phyloP scores from a whole-genome alignment of 345 rosid species.

The Populus pruinosa region DNA sequence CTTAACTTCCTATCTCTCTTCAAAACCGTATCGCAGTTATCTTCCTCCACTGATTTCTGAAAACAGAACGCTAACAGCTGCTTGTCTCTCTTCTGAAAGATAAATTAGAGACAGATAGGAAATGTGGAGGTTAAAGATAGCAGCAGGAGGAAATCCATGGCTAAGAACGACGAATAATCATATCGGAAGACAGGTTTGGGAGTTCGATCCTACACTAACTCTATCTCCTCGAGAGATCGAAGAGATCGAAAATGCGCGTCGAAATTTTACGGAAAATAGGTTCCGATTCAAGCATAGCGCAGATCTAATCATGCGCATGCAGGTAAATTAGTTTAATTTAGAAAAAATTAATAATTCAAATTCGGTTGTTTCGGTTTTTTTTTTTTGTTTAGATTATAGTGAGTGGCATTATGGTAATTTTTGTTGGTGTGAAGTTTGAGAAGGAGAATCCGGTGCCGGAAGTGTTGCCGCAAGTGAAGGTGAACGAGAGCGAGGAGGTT shows the following conservation, averaged over 20 bases:
- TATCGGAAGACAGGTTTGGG: constrained; percentile 84
- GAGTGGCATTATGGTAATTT: background rate
- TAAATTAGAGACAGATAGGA: background rate
- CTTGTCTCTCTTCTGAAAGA: background rate
- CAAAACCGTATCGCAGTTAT: background rate
- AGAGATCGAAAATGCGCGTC: constrained; percentile 60
- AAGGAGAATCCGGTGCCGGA: constrained; percentile 45
- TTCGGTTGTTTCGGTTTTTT: no score
- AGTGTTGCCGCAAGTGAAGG: constrained; percentile 50
- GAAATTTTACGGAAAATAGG: constrained; percentile 47
- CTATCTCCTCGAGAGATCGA: constrained; percentile 62
- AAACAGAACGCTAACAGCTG: background rate
- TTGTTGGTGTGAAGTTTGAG: constrained; percentile 44
- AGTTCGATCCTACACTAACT: constrained; percentile 57
- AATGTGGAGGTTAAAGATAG: constrained; percentile 93
- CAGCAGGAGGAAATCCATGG: constrained; percentile 80
- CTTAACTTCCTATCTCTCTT: background rate
- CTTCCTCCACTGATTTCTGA: background rate
- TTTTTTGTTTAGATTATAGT: background rate
- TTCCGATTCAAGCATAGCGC: constrained; percentile 71
- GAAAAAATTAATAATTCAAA: background rate
- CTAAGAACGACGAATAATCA: constrained; percentile 62
- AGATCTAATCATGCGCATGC: constrained; percentile 85
- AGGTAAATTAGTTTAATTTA: constrained; percentile 34
- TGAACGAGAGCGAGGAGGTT: constrained; percentile 54